Base-by-base conservation (phyloP, 2,329 filamentous ascomycete genomes). In the Trichoderma sp. region DNA sequence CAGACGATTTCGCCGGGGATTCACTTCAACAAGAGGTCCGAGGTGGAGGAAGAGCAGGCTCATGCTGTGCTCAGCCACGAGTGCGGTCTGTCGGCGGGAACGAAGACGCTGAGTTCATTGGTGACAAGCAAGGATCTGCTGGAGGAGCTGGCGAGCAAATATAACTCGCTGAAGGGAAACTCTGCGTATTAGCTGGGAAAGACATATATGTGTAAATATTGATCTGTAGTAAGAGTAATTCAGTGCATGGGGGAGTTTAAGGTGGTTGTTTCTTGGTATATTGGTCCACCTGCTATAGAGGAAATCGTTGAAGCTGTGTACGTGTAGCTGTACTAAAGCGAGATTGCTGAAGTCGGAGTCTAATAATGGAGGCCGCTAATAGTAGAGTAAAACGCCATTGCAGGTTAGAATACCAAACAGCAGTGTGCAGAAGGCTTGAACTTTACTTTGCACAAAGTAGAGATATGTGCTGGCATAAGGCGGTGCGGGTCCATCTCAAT, bases 1-100 rank as follows among this genome's bases (percentile, higher is more conserved):
- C 78, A 78, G 40, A 75, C 74, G 35, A 78, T 80, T 0, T 75
- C 76, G 4, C 72, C 78, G 1, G 81, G 79, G 37, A 68, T 82
- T 21, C 75, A 78, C 61, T 74, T 79, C 40, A 70, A 73, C 11
- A 83, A 80, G 75, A 71, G 76, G 43, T 68, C 71, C 67, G 75
- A 58, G 67, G 71, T 73, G 62, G 68, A 69, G 37, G 72, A 72
- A 6, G 59, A 19, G 16, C 40, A 72, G 6, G 72, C 73, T 57
- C 68, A 73, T 21, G 13, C 5, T 31, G 19, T 14, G 3, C 70
- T 72, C 55, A 66, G 73, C 43, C 74, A 77, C 35, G 74, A 79
- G 52, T 80, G 77, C 53, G 78, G 76, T 5, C 71, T 73, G 35
- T 77, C 78, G 11, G 72, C 79, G 4, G 69, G 72, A 5, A 72